Conservation (phyloP, 805 yeast species). For the Suhomyces xylopsoci region DNA sequence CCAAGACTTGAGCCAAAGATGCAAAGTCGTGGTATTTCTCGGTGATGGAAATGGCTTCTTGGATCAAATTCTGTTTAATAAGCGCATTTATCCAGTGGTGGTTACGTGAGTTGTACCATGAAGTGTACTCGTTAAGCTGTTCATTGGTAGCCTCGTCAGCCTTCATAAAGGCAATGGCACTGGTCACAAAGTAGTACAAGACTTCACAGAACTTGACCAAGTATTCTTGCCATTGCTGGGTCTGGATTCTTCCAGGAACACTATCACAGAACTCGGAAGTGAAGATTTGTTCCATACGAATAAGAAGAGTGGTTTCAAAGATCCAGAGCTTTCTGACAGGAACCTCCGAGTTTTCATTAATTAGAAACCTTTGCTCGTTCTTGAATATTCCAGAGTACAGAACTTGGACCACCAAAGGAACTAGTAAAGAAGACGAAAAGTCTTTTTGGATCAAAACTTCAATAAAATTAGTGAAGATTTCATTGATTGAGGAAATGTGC, state of each 20-base stretch:
- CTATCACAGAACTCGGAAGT: conserved; percentile 16
- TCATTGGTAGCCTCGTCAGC: conserved; percentile 17
- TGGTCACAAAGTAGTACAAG: conserved; percentile 33
- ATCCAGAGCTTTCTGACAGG: conserved; percentile 46
- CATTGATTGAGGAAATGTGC: conserved; percentile 21
- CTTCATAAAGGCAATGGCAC: conserved; percentile 36
- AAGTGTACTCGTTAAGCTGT: conserved; percentile 25
- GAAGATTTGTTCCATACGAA: conserved; percentile 41
- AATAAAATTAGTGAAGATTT: conserved; percentile 27
- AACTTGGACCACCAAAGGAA: conserved; percentile 23
- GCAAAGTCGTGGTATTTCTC: conserved; percentile 65
- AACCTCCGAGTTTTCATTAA: conserved; percentile 22
- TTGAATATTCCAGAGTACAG: conserved; percentile 30
- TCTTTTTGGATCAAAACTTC: conserved; percentile 16
- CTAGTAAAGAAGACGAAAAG: conserved; percentile 13
- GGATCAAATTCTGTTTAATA: conserved; percentile 46
- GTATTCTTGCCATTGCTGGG: conserved; percentile 14
- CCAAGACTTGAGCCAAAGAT: conserved; percentile 54
- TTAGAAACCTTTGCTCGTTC: conserved; percentile 40
- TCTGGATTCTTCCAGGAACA: conserved; percentile 11
- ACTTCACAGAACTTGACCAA: conserved; percentile 26
- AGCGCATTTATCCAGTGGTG: conserved; percentile 59
- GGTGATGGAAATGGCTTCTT: conserved; percentile 58
- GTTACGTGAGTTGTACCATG: conserved; percentile 33
- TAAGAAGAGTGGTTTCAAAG: conserved; percentile 37